These are phyloP conservation scores for Cardiospermum halicacabum DNA, from an alignment of 345 rosid genomes.

Conservation along the genomic window DNA sequence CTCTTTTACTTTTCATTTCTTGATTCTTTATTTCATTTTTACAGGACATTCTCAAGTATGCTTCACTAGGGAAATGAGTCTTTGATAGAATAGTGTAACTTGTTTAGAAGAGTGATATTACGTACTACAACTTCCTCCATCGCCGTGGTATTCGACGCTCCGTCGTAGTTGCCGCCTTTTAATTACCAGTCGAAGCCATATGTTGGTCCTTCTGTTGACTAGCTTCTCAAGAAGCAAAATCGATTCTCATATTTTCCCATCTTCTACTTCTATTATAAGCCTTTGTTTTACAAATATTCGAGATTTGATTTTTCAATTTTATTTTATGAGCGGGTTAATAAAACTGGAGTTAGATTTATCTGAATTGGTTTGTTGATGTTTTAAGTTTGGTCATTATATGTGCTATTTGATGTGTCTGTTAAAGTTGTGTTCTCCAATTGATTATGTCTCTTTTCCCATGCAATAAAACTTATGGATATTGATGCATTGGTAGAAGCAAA, in stretches of 20 bases:
- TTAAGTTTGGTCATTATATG: background rate
- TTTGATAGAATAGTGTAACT: slow-evolving; percentile 26
- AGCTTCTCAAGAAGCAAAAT: slow-evolving; percentile 70
- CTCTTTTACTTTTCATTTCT: too few species aligned
- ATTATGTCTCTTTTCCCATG: too few species aligned
- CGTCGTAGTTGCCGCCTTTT: slow-evolving; percentile 67
- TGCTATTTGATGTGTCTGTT: too few species aligned
- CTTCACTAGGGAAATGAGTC: too few species aligned
- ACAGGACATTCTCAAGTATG: too few species aligned
- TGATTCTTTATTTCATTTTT: too few species aligned
- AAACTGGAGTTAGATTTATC: background rate
- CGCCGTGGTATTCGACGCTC: slow-evolving; percentile 23
- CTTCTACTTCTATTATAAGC: slow-evolving; percentile 79
- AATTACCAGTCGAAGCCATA: slow-evolving; percentile 63
- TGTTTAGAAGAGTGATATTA: background rate
- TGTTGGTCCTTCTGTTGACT: slow-evolving; percentile 63
- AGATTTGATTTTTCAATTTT: too few species aligned
- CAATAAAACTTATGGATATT: too few species aligned
- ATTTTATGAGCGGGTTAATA: background rate
- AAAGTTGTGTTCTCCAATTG: too few species aligned
- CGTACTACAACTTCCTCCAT: slow-evolving; percentile 20
- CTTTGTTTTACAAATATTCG: slow-evolving; percentile 23
- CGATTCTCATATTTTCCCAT: slow-evolving; percentile 80
- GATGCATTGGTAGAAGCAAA: too few species aligned
- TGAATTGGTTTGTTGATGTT: background rate